phyloP scores from a whole-genome alignment of 2,329 filamentous ascomycete species.

The Clonostachys chloroleuca region DNA sequence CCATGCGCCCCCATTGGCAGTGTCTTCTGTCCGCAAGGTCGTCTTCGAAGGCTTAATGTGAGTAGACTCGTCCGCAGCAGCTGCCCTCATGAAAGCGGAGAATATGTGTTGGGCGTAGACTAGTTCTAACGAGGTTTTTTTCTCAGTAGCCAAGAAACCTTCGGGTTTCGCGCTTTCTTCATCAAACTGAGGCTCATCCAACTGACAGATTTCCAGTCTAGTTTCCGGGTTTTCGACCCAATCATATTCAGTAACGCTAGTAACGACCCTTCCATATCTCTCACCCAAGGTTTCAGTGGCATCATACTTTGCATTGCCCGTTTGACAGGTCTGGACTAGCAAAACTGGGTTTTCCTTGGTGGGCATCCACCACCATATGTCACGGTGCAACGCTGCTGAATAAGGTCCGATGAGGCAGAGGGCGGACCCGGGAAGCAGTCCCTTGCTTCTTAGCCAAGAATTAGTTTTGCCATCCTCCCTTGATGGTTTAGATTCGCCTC shows the following conservation, averaged over 20 bases:
- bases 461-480: slow-evolving; percentile 3
- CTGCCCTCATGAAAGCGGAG: slow-evolving; percentile 15
- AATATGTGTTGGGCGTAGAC: slow-evolving; percentile 17
- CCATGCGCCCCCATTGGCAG: neutral
- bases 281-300: slow-evolving; percentile 1
- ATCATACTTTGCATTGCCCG: neutral
- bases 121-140: neutral
- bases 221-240: too few relatives aligned
- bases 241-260: too few relatives aligned
- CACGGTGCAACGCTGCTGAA: slow-evolving; percentile 3
- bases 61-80: slow-evolving; percentile 4
- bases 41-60: neutral
- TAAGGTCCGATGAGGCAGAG: slow-evolving; percentile 8
- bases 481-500: too few relatives aligned
- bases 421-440: neutral
- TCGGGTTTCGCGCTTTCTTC: too few relatives aligned
- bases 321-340: neutral
- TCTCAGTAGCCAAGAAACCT: too few relatives aligned
- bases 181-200: neutral
- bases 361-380: slow-evolving; percentile 10
- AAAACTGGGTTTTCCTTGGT: too few relatives aligned
- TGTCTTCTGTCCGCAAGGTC: too few relatives aligned
- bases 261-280: slow-evolving; percentile 1
- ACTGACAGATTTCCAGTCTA: neutral
- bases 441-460: slow-evolving; percentile 8